phyloP scores from a whole-genome alignment of 1,284 basidiomycete species.

The Coniferiporia weirii region DNA sequence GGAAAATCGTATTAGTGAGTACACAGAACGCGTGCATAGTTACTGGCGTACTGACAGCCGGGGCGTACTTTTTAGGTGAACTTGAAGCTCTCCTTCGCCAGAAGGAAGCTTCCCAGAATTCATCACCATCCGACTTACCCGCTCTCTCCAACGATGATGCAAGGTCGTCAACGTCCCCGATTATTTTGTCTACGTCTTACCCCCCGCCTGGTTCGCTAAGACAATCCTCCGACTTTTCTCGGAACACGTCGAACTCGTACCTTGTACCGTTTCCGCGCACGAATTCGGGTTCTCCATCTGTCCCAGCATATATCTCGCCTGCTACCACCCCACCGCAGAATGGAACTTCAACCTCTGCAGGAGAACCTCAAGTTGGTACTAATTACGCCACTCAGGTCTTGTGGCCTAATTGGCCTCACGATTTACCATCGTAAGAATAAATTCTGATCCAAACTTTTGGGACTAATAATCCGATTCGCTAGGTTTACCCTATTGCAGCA shows the following conservation, averaged over 20 bases:
- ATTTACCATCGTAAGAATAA: slow-evolving; percentile 40
- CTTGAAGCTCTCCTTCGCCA: slow-evolving; percentile 47
- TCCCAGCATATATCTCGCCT: slow-evolving; percentile 17
- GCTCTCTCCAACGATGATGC: slow-evolving; percentile 3
- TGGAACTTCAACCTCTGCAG: not conserved
- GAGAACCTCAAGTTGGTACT: not conserved
- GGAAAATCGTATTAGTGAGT: slow-evolving; percentile 62
- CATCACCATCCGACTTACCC: not conserved
- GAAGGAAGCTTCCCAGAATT: slow-evolving; percentile 27
- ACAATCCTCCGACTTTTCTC: not conserved
- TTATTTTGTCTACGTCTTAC: slow-evolving; percentile 14
- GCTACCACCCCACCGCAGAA: slow-evolving; percentile 12
- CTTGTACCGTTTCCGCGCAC: not conserved
- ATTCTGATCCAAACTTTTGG: not conserved
- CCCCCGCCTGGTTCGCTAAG: not conserved
- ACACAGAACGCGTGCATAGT: not conserved
- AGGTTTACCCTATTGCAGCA: slow-evolving; percentile 52
- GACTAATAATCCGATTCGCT: not conserved
- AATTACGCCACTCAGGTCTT: slow-evolving; percentile 28
- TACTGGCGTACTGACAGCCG: not conserved
- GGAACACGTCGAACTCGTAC: not conserved
- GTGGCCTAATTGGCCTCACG: slow-evolving; percentile 58
- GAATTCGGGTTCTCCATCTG: slow-evolving; percentile 6
- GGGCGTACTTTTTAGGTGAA: slow-evolving; percentile 41
- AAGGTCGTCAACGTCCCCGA: slow-evolving; percentile 4